Base-by-base conservation (phyloP, 768 basidiomycete species). In the Kwoniella dendrophila region DNA sequence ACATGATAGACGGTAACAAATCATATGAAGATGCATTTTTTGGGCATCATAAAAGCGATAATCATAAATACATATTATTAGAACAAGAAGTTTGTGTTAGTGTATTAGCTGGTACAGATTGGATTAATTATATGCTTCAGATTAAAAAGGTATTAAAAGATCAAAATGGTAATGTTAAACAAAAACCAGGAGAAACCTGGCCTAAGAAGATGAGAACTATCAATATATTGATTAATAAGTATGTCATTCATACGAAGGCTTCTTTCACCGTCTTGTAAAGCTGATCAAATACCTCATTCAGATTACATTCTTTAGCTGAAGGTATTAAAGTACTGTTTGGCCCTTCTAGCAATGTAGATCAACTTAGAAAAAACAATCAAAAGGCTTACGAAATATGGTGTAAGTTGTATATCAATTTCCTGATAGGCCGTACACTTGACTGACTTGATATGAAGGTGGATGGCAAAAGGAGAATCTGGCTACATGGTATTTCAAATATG, bases 401-500 rank as follows among this genome's bases (percentile, higher is more conserved):
- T 43, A 20, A 43, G 41, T 36, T 36, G 34, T 7, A 43, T n/a
- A 20, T 43, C 18, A 43, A 38, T 38, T 38, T 38, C 36, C n/a
- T n/a, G n/a, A n/a, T n/a, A n/a, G n/a, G n/a, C n/a, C n/a, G n/a
- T n/a, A n/a, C n/a, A n/a, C n/a, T n/a, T n/a, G n/a, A n/a, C n/a
- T n/a, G n/a, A 38, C 36, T 38, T 43, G 41, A 43, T 43, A 43
- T 43, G 5, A 14, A 43, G 41, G 6, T 8, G 41, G 20, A 10
- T 43, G 41, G 41, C 41, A 43, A 20, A 20, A 11, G 18, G 5
- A 43, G 18, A n/a, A n/a, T 20, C 41, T 6, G 6, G 6, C 12
- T 20, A 43, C 41, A 11, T 43, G 41, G 41, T 43, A 43, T 43
- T 43, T 43, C 41, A 43, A 43, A 20, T 43, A 43, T 20, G 41